Evolutionary conservation across 176 grass and related monocot genomes (phyloP), one percentile per base, ranked within the genome.

Genomic region (Aegilops sharonensis): DNA sequence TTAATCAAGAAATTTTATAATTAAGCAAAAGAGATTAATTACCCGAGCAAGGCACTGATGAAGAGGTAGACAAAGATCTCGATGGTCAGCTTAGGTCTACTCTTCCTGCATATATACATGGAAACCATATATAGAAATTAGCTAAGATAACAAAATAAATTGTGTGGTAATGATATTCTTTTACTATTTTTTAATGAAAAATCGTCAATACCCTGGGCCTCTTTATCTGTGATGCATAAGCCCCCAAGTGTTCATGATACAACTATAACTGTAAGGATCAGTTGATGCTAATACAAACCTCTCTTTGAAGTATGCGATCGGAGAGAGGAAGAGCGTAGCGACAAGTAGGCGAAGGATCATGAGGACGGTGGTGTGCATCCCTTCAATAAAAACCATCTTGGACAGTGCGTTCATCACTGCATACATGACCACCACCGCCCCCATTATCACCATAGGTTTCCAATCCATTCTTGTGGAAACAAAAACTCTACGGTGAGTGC

Each of bases 41-140:
- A 92, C 94, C 94, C 95, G 3, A 97, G 74, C 56, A 94, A 18
- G n/a, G 92, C 92, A 60, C 95, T 94, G 54, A 97, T 77, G 88
- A 97, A 97, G 61, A 94, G 84, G 74, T 88, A 92, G 25, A 94
- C 78, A 47, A 83, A 91, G 81, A 91, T 92, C 74, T 94, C 84
- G 30, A 20, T 25, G 18, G 95, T 97, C 27, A 97, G 81, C 84
- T 94, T 97, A 20, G 95, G 92, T 31, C 92, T 94, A 2, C 78
- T 80, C 83, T 92, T 97, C 89, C 94, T 97, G 42, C 5, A 36
- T 62, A 78, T n/a, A 29, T 27, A 11, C 20, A 62, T 37, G 20
- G 6, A 30, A 7, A 15, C 17, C 1, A 25, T n/a, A 5, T 9
- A 70, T 9, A 71, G 4, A 40, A 50, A 15, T 11, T 40, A 40